These are phyloP conservation scores for Kwoniella sp. DNA, from an alignment of 768 basidiomycete species.

Conservation along the genomic window DNA sequence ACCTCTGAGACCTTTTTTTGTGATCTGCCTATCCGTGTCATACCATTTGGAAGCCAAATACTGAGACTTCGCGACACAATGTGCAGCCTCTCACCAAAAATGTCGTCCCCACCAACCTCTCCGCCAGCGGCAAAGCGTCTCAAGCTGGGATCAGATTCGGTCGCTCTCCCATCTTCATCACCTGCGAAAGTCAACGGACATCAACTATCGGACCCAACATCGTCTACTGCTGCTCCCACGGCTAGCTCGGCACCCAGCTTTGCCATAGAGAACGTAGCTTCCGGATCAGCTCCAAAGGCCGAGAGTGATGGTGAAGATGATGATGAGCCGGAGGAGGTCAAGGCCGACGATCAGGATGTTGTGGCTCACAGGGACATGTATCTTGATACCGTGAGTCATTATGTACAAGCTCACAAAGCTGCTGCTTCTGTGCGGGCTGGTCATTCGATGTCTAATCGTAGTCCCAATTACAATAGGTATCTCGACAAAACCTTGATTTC, in stretches of 20 bases:
- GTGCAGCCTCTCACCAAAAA: no score
- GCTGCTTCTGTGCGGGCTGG: background rate
- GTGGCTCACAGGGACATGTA: conserved; percentile 75
- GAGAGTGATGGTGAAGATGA: conserved; percentile 36
- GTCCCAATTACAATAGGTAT: conserved; percentile 75
- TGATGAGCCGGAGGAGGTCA: conserved; percentile 48
- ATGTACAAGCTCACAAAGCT: background rate
- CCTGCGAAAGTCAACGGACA: conserved; percentile 61
- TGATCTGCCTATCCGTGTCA: no score
- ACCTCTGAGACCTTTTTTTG: no score
- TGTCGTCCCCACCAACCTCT: conserved; percentile 35
- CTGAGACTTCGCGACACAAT: no score
- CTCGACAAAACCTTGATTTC: conserved; percentile 87
- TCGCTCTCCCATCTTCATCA: conserved; percentile 18
- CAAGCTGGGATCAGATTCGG: conserved; percentile 23
- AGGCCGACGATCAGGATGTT: conserved; percentile 46
- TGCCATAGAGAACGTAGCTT: conserved; percentile 64
- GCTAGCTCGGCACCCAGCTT: conserved; percentile 65
- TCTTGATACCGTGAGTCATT: conserved; percentile 78
- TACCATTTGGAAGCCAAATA: no score
- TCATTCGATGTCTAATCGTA: no score
- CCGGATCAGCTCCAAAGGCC: conserved; percentile 62
- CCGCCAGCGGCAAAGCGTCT: conserved; percentile 48
- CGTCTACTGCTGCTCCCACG: conserved; percentile 63
- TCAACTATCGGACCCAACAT: conserved; percentile 58